Evolutionary conservation across 495 filamentous ascomycete genomes (phyloP), one percentile per base, ranked within the genome.

Genomic region (Xylaria venustula): DNA sequence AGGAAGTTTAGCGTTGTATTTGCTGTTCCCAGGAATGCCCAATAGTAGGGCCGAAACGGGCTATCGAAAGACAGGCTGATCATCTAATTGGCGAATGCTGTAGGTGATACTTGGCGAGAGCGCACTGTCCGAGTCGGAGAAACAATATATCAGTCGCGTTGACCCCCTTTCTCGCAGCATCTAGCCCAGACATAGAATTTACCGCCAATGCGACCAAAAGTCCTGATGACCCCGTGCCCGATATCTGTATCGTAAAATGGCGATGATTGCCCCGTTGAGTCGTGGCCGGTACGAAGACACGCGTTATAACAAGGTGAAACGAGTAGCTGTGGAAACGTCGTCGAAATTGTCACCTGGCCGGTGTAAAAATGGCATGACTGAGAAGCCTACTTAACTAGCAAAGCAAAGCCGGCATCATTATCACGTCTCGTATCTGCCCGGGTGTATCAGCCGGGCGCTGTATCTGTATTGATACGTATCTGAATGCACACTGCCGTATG

Each of bases 11-110:
- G 26, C 19, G 57, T 60, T 5, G 48, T 26, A 60, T 45, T 22
- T 23, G 17, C 42, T 20, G 15, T 34, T 45, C 9, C 26, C 37
- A 55, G 28, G 22, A 52, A 45, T 45, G 57, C 57, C 37, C 47
- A 60, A 45, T 15, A 52, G 37, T 52, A 60, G 47, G 47, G 4
- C 57, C 47, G 57, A 60, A 60, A 51, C 4, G 17, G 26, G n/a
- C 47, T 32, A 48, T 11, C 7, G 26, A 22, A 32, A 42, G 47
- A 20, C 23, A 54, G 14, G 12, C 46, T 23, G 37, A 26, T 34
- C 47, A 32, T 37, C 26, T 45, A 23, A 52, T 52, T 60, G 57
- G 47, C 48, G 40, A 52, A 36, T 45, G 34, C 34, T 11, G 1
- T 34, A 55, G n/a, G 40, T 17, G 1, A 45, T 45, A 5, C 3